Conservation (phyloP, 1,284 basidiomycete species). For the Tetrapyrgos nigripes region DNA sequence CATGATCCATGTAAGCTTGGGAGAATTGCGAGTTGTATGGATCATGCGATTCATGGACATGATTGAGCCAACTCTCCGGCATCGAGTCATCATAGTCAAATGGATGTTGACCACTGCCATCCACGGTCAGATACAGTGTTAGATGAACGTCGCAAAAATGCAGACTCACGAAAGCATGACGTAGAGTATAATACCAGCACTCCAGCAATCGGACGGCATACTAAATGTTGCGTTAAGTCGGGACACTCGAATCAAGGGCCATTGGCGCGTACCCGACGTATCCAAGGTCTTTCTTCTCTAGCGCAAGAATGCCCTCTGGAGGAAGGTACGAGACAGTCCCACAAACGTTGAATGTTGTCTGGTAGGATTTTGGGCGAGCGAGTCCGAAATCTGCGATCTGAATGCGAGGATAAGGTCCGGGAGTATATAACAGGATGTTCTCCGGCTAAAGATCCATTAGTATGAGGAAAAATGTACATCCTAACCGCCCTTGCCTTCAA, state of each 20-base stretch:
- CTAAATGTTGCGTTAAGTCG: slow-evolving; percentile 33
- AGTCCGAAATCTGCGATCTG: slow-evolving; percentile 89
- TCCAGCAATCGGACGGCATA: slow-evolving; percentile 87
- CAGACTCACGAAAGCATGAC: slow-evolving; percentile 71
- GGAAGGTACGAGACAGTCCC: slow-evolving; percentile 88
- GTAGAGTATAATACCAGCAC: slow-evolving; percentile 78
- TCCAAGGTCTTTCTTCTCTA: slow-evolving; percentile 72
- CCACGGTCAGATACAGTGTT: not conserved
- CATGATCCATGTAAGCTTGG: slow-evolving; percentile 53
- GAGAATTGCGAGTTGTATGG: slow-evolving; percentile 30
- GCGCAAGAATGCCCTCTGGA: slow-evolving; percentile 79
- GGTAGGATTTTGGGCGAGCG: slow-evolving; percentile 78
- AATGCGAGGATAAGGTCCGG: slow-evolving; percentile 82
- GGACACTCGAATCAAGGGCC: not conserved
- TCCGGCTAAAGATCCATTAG: slow-evolving; percentile 64
- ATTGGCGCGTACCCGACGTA: slow-evolving; percentile 57
- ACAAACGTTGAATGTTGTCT: slow-evolving; percentile 81
- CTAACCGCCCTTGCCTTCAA: slow-evolving; percentile 58
- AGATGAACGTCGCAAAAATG: not conserved
- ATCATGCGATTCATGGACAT: slow-evolving; percentile 34
- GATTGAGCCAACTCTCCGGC: slow-evolving; percentile 42
- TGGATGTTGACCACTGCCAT: slow-evolving; percentile 69
- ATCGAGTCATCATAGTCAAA: slow-evolving; percentile 61
- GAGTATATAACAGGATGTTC: slow-evolving; percentile 79
- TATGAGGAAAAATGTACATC: not conserved